These are phyloP conservation scores for Claviceps africana DNA, from an alignment of 2,329 filamentous ascomycete species.

Conservation along the genomic window DNA sequence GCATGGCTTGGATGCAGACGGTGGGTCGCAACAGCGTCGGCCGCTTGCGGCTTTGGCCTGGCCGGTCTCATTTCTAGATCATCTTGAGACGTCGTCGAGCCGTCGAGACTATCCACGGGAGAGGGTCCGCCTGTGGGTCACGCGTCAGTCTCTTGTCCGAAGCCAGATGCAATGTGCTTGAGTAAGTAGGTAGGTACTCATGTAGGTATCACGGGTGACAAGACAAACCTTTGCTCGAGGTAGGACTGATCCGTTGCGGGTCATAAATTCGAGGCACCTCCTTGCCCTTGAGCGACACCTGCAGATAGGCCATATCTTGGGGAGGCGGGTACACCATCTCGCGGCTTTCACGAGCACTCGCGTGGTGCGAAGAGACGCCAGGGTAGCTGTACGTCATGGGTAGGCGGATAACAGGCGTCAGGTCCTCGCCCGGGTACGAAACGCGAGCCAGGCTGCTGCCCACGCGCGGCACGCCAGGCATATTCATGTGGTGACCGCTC, in stretches of 20 bases:
- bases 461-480: constrained; percentile 28
- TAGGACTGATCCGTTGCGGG: constrained; percentile 20
- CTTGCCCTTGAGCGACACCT: constrained; percentile 27
- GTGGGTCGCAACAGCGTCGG: constrained; percentile 4
- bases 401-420: constrained; percentile 24
- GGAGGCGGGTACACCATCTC: constrained; percentile 19
- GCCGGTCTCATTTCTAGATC: constrained; percentile 25
- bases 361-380: constrained; percentile 19
- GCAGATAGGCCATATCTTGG: constrained; percentile 12
- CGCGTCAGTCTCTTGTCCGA: neutral
- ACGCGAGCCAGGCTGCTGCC: constrained; percentile 33
- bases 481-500: constrained; percentile 23
- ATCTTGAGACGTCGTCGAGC: constrained; percentile 25
- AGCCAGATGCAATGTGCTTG: neutral
- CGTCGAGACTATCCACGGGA: constrained; percentile 20
- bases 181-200: neutral
- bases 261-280: constrained; percentile 23
- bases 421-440: constrained; percentile 29
- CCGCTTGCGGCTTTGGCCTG: constrained; percentile 6
- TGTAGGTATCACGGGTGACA: neutral
- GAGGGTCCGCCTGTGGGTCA: constrained; percentile 5
- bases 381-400: constrained; percentile 31
- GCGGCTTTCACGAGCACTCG: constrained; percentile 14
- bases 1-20: constrained; percentile 16
- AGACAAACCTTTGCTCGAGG: constrained; percentile 22